Evolutionary conservation across 805 yeast genomes (phyloP).

Genomic region (Lachancea waltii): DNA sequence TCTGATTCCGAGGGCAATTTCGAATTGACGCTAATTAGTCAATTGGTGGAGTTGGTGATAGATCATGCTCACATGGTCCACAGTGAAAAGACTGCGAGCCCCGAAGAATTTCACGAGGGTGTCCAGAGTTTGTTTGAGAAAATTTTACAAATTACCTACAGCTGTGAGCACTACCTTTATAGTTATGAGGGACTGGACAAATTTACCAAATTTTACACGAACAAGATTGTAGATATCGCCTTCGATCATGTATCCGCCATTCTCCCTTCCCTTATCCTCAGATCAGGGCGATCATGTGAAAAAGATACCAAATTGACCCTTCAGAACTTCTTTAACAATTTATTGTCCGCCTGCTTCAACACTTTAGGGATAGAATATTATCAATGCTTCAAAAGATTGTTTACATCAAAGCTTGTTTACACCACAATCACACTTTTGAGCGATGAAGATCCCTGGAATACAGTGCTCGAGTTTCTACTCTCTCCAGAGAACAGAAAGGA

Average conservation of each 20-base stretch:
- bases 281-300: slow-evolving; percentile 16
- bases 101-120: slow-evolving; percentile 12
- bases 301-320: slow-evolving; percentile 1
- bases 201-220: slow-evolving; percentile 22
- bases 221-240: slow-evolving; percentile 26
- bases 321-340: slow-evolving; percentile 15
- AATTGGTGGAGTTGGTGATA: slow-evolving; percentile 18
- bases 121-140: slow-evolving; percentile 18
- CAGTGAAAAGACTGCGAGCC: slow-evolving; percentile 16
- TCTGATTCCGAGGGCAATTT: slow-evolving; percentile 11
- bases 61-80: slow-evolving; percentile 21
- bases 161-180: slow-evolving; percentile 19
- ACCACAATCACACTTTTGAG: slow-evolving; percentile 22
- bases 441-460: slow-evolving; percentile 22
- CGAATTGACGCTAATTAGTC: slow-evolving; percentile 21
- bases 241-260: slow-evolving; percentile 21
- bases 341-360: slow-evolving; percentile 28
- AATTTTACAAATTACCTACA: slow-evolving; percentile 15
- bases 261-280: slow-evolving; percentile 24
- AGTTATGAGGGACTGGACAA: slow-evolving; percentile 12
- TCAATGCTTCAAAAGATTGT: slow-evolving; percentile 27
- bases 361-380: slow-evolving; percentile 28
- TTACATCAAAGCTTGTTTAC: slow-evolving; percentile 24
- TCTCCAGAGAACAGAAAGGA: background rate
- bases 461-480: slow-evolving; percentile 21